These are phyloP conservation scores for Diaporthe destruens DNA, from an alignment of 2,329 filamentous ascomycete genomes.

Conservation along the genomic window DNA sequence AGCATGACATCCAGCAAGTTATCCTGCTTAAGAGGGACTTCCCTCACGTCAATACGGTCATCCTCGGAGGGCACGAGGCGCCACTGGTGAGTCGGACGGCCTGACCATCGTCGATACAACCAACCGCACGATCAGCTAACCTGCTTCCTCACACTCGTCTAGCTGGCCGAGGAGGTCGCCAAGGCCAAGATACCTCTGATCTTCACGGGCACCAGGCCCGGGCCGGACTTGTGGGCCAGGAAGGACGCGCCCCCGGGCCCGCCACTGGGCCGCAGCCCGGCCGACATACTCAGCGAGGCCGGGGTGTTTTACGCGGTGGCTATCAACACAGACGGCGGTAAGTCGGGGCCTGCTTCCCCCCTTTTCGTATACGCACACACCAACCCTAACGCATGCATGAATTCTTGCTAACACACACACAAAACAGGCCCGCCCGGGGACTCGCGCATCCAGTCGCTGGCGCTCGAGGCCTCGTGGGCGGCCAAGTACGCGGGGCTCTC, in stretches of 20 bases:
- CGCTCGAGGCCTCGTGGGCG: slow-evolving; percentile 55
- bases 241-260: slow-evolving; percentile 56
- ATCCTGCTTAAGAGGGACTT: slow-evolving; percentile 54
- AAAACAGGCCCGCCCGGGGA: slow-evolving; percentile 49
- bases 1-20: slow-evolving; percentile 57
- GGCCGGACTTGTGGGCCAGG: slow-evolving; percentile 52
- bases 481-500: slow-evolving; percentile 55
- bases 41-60: slow-evolving; percentile 51
- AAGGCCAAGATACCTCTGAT: slow-evolving; percentile 57
- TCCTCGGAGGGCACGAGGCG: slow-evolving; percentile 56
- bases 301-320: slow-evolving; percentile 55
- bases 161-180: slow-evolving; percentile 56
- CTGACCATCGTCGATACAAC: neutral
- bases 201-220: slow-evolving; percentile 54
- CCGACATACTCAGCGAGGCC: slow-evolving; percentile 55
- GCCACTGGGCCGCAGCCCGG: slow-evolving; percentile 55
- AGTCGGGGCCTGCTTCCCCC: neutral
- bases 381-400: no score
- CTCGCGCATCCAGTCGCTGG: slow-evolving; percentile 55
- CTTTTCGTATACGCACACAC: no score
- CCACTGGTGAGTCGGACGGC: slow-evolving; percentile 49
- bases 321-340: slow-evolving; percentile 46
- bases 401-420: no score
- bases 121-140: neutral
- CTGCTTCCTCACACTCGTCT: neutral